Conservation (phyloP, 768 basidiomycete species). For the Leccinum disarticulatum region DNA sequence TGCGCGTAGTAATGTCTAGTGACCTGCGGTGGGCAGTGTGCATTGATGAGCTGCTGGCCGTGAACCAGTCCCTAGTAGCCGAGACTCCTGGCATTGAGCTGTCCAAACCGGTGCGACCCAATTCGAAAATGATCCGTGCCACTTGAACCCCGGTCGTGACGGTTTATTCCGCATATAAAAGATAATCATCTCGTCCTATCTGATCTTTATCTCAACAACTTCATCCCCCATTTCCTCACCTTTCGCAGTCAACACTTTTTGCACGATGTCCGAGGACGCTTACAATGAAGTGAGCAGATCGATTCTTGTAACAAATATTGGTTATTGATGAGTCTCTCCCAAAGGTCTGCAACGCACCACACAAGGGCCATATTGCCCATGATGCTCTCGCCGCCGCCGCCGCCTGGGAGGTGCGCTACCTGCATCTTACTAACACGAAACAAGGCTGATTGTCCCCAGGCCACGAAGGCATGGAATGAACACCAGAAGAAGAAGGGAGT, state of each 20-base stretch:
- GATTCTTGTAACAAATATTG: background rate
- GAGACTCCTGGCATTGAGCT: background rate
- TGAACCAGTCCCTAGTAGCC: background rate
- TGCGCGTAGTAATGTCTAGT: background rate
- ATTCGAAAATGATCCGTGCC: background rate
- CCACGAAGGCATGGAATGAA: conserved; percentile 60
- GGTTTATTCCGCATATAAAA: conserved; percentile 17
- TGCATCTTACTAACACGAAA: background rate
- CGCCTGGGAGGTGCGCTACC: conserved; percentile 51
- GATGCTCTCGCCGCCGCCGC: conserved; percentile 69
- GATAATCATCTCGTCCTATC: background rate
- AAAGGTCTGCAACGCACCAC: conserved; percentile 49
- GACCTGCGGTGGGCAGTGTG: background rate
- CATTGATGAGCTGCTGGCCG: background rate
- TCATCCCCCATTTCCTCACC: background rate
- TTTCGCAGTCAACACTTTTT: background rate
- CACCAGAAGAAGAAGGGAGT: conserved; percentile 52
- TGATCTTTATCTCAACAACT: conserved; percentile 17
- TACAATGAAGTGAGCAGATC: conserved; percentile 21
- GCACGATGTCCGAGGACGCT: conserved; percentile 19
- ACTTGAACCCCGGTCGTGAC: background rate
- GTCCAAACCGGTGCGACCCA: conserved; percentile 8
- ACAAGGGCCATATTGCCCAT: conserved; percentile 61
- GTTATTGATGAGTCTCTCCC: conserved; percentile 1
- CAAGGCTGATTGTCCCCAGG: conserved; percentile 37